Evolutionary conservation across 2,329 filamentous ascomycete genomes (phyloP).

Genomic region (Stylonectria norvegica): DNA sequence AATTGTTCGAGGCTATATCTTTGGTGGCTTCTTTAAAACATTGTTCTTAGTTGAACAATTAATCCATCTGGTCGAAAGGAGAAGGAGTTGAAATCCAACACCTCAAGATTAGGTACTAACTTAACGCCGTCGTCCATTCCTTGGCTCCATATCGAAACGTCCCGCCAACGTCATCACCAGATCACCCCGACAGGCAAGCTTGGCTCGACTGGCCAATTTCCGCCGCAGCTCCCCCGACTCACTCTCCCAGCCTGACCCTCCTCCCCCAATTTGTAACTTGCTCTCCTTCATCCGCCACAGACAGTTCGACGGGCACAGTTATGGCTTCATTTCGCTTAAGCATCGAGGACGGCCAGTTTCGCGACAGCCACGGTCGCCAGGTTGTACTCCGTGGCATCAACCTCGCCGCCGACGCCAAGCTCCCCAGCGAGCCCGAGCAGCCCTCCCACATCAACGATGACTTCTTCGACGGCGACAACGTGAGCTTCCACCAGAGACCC

Average conservation of each 20-base stretch:
- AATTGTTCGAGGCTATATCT: no score
- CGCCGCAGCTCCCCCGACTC: no score
- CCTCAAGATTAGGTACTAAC: no score
- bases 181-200: no score
- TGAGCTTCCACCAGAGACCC: slow-evolving; percentile 83
- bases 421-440: slow-evolving; percentile 74
- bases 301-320: slow-evolving; percentile 4
- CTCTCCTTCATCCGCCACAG: not conserved
- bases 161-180: no score
- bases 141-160: no score
- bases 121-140: no score
- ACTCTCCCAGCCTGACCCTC: slow-evolving; percentile 5
- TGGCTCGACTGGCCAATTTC: no score
- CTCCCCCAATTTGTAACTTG: not conserved
- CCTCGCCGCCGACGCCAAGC: slow-evolving; percentile 84
- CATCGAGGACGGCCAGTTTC: slow-evolving; percentile 82
- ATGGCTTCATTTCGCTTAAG: slow-evolving; percentile 76
- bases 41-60: no score
- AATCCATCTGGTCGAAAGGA: no score
- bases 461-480: slow-evolving; percentile 91
- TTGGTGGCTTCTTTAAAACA: no score
- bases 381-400: slow-evolving; percentile 92
- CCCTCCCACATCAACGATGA: slow-evolving; percentile 73
- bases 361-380: slow-evolving; percentile 77
- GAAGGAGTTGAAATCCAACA: no score